Evolutionary conservation across 139 green algal genomes (phyloP), one percentile per base, ranked within the genome.

Genomic region (Chlorella sorokiniana): DNA sequence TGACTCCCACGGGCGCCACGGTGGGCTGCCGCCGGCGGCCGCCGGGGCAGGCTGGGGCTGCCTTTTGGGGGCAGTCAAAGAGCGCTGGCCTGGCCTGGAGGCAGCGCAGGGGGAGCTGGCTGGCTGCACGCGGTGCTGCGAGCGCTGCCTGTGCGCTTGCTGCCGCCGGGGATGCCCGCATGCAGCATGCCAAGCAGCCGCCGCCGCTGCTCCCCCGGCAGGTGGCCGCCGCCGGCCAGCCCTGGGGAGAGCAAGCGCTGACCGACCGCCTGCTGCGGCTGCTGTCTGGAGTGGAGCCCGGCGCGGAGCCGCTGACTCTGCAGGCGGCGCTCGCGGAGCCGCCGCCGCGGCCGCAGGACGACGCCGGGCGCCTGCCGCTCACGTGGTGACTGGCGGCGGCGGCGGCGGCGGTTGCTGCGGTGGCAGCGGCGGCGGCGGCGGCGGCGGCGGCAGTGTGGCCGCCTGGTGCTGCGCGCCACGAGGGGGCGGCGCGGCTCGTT

Each of bases 341-440:
- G 29, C 75, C 75, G 20, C 75, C 75, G 0, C 38, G 7, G 40
- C 41, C 25, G 37, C 37, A 25, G 0, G 62, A 81, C 29, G 75
- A 81, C 22, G 75, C 38, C 40, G 63, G 59, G 31, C 40, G 59
- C 59, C 75, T 81, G 75, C 75, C 75, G 8, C 75, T 81, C 35
- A 81, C 75, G 40, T 81, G 75, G 75, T 81, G 61, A 71, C 10
- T 23, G 65, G 31, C 33, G 61, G 61, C 29, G 31, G 62, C 62
- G 38, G 62, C 5, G 2, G 31, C 62, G 33, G 31, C 3, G 16
- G 31, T n/a, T 22, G 31, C 2, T 33, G 3, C 31, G 22, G 25
- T 69, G 27, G 5, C 29, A 29, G 31, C 31, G 5, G n/a, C n/a
- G 62, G 7, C 54, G 1, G 54, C 54, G 54, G 31, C 22, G 11